Evolutionary conservation across 768 basidiomycete species (phyloP), one percentile per base, ranked within the genome.

Genomic region (Russula olivacea): DNA sequence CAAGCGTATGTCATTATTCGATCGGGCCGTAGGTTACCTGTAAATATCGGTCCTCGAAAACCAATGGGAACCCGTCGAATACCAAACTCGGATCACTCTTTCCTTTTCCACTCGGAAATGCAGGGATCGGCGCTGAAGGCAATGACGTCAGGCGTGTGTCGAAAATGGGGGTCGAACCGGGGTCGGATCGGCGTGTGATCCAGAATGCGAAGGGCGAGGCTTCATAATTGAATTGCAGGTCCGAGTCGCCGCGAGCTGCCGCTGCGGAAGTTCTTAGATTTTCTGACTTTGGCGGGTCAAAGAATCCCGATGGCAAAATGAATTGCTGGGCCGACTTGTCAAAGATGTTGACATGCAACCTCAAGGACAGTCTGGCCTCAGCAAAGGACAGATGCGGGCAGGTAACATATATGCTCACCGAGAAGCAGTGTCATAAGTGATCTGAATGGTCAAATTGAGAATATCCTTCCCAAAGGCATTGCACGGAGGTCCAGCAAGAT

Each of bases 41-140:
- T 23, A 92, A 78, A 70, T 90, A 91, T 69, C 87, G 86, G 65
- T 91, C 83, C 68, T 91, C 89, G 68, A 91, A 91, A 14, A 92
- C 81, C 12, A 92, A 75, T 0, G 84, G 81, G 61, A 89, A 88
- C 0, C 80, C 84, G 59, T 84, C 78, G 19, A 91, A 75, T 2
- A 80, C 79, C 0, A 84, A 85, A 5, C 48, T 77, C 14, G 50
- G 79, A 64, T 85, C 83, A 9, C 71, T 73, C 0, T 77, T 38
- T 43, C 83, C 43, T 4, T 77, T 36, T 43, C 83, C 43, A 21
- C 43, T 79, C n/a, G 80, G 75, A 12, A 59, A 54, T 5, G 87
- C 78, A n/a, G 80, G 74, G 38, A 83, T 82, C 1, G 85, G 83
- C 3, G 86, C 80, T 3, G 75, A 62, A 1, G 88, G 87, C 10